phyloP scores from a whole-genome alignment of 164 flowering plant genomes.

The Stephania japonica region DNA sequence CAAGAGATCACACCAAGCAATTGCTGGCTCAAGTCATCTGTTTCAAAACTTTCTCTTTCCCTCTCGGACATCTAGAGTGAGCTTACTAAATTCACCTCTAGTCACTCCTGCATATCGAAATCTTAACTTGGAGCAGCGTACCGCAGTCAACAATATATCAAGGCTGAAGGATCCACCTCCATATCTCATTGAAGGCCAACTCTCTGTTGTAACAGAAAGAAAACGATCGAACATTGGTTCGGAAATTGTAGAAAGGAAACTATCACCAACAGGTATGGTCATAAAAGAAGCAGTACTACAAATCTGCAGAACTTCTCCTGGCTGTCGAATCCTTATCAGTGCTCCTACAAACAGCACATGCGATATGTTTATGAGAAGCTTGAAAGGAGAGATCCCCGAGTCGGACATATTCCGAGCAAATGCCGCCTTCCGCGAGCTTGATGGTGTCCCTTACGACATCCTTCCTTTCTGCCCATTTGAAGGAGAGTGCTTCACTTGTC shows the following conservation, averaged over 20 bases:
- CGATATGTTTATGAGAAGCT: slow-evolving; percentile 27
- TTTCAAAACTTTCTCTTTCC: background rate
- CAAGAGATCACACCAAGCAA: slow-evolving; percentile 40
- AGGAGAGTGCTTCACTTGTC: slow-evolving; percentile 37
- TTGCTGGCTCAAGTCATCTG: slow-evolving; percentile 9
- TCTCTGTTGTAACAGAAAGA: background rate
- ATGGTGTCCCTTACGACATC: slow-evolving; percentile 34
- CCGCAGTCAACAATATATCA: background rate
- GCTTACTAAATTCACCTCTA: background rate
- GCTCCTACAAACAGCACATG: slow-evolving; percentile 33
- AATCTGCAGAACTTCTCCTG: background rate
- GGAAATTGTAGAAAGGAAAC: too few relatives aligned
- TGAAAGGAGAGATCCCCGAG: slow-evolving; percentile 23
- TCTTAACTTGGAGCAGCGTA: background rate
- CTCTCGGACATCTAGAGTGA: background rate
- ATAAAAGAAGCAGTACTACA: background rate
- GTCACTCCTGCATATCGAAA: background rate
- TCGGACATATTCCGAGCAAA: slow-evolving; percentile 36
- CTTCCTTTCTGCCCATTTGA: slow-evolving; percentile 25
- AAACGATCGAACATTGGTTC: background rate
- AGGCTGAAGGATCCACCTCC: background rate
- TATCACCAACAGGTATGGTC: background rate
- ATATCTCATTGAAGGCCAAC: background rate
- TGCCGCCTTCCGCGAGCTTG: slow-evolving; percentile 41
- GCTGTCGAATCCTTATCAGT: slow-evolving; percentile 20